A percentile compares a stretch with the other conserved stretches of the same genome.
Evolutionary conservation across 2,329 filamentous ascomycete genomes (phyloP).

Genomic region (Diaporthe humulicola): DNA sequence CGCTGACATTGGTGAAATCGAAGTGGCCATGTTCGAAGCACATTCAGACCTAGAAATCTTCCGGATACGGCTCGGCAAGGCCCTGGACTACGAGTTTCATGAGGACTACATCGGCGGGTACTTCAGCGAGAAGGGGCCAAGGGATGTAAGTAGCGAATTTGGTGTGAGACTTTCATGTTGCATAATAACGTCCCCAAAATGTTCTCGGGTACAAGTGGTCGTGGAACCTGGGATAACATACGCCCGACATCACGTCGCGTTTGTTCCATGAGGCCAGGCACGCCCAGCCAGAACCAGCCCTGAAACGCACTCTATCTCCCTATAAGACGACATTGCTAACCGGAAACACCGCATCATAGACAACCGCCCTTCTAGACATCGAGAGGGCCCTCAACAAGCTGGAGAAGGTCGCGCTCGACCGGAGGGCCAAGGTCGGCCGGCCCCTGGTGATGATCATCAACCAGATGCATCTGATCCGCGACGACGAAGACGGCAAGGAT

Average conservation of each 20-base stretch:
- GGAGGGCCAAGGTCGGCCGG: constrained; percentile 70
- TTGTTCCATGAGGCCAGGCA: neutral
- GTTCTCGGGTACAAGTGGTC: neutral
- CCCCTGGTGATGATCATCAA: constrained; percentile 96
- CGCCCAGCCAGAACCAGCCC: neutral
- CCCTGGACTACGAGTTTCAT: constrained; percentile 95
- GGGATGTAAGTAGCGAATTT: constrained; percentile 65
- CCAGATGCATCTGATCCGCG: constrained; percentile 89
- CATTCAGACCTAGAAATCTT: constrained; percentile 97
- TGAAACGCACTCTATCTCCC: neutral
- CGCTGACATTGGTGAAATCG: neutral
- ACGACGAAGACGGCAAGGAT: constrained; percentile 93
- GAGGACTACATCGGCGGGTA: constrained; percentile 98
- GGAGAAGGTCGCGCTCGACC: constrained; percentile 89
- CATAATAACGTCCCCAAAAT: neutral
- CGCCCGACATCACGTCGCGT: neutral
- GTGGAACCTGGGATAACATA: neutral
- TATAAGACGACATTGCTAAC: neutral
- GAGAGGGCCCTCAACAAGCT: constrained; percentile 98
- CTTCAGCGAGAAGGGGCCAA: constrained; percentile 92
- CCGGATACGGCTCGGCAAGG: constrained; percentile 90
- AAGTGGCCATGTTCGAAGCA: constrained; percentile 93
- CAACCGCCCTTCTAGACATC: constrained; percentile 92
- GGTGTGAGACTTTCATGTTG: constrained; percentile 16
- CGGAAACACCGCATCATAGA: constrained; percentile 49